phyloP scores from a whole-genome alignment of 257 asterid species.

The Fraxinus americana region DNA sequence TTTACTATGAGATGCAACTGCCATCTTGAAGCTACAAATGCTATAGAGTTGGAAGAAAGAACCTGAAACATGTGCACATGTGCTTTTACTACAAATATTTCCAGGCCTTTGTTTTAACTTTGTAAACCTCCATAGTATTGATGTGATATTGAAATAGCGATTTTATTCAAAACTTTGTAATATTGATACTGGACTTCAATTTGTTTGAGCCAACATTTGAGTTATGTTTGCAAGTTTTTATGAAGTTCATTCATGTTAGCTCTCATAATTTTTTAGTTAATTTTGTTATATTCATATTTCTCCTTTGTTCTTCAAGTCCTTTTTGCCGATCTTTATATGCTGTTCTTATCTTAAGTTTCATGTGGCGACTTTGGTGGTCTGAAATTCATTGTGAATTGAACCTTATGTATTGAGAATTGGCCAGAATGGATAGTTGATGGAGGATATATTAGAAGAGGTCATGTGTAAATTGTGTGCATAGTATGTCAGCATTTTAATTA shows the following conservation, averaged over 20 bases:
- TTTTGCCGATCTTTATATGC: neutral
- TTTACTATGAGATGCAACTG: constrained; percentile 12
- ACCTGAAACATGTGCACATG: neutral
- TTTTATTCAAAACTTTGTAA: neutral
- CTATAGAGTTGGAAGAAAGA: constrained; percentile 1
- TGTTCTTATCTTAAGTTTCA: neutral
- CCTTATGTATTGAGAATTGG: neutral
- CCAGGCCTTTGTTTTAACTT: neutral
- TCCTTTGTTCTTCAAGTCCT: neutral
- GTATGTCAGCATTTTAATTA: neutral
- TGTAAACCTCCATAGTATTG: neutral
- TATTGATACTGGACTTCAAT: neutral
- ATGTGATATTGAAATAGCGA: neutral
- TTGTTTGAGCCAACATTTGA: neutral
- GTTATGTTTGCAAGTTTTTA: neutral
- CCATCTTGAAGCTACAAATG: constrained; percentile 8
- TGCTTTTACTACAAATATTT: constrained; percentile 1
- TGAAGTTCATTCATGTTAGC: neutral
- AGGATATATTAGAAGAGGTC: neutral
- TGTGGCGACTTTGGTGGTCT: neutral
- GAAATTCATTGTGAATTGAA: neutral
- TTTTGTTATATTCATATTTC: neutral
- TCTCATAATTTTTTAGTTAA: neutral
- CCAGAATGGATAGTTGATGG: neutral
- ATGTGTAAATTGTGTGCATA: neutral